A percentile compares a stretch with the other conserved stretches of the same genome.
Conservation (phyloP, 2,329 filamentous ascomycete species). For the Gremmenia infestans region DNA sequence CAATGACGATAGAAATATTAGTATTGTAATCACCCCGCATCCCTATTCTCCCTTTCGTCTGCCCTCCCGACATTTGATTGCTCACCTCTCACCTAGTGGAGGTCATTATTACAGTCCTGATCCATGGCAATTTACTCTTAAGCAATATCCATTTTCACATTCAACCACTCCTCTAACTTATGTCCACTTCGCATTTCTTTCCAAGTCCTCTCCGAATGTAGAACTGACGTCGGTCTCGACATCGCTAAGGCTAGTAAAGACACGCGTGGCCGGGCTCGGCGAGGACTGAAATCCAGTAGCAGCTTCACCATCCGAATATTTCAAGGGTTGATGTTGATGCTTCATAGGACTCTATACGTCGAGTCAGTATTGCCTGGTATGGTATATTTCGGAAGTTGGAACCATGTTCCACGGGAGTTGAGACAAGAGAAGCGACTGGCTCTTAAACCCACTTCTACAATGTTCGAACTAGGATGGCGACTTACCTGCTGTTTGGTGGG, state of each 20-base stretch:
- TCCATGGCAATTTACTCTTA: too few species aligned
- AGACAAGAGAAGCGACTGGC: too few species aligned
- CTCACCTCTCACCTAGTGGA: background rate
- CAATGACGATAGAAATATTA: background rate
- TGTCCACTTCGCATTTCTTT: background rate
- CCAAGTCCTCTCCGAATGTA: slow-evolving; percentile 6
- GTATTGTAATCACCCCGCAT: background rate
- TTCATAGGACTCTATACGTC: background rate
- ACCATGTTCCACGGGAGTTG: too few species aligned
- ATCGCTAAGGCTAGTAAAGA: slow-evolving; percentile 1
- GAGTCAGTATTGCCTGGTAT: background rate
- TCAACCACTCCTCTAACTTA: too few species aligned
- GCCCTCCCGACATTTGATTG: background rate
- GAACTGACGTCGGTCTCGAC: slow-evolving; percentile 9
- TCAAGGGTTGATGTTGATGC: background rate
- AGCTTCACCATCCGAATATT: background rate
- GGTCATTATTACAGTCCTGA: too few species aligned
- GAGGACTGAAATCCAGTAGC: background rate
- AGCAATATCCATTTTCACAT: too few species aligned
- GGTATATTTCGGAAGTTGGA: too few species aligned
- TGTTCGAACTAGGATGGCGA: too few species aligned
- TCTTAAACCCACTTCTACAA: too few species aligned
- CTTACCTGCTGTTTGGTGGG: too few species aligned
- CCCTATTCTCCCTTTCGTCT: background rate
- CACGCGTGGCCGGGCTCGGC: background rate